These are phyloP conservation scores for Lodderomyces beijingensis DNA, from an alignment of 1,139 yeast species.

Conservation along the genomic window DNA sequence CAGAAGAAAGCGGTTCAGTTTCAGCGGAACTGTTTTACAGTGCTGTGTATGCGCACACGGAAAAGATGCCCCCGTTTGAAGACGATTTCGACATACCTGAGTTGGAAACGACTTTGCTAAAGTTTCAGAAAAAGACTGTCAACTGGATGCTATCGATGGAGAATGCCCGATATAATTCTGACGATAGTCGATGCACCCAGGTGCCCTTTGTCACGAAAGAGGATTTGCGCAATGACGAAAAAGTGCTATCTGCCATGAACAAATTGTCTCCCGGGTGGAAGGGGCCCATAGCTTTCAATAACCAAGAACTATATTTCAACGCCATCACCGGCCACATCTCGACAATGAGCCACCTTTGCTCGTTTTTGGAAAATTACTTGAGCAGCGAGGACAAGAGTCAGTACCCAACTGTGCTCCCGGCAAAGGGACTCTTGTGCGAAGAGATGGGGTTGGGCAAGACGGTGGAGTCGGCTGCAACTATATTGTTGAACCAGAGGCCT, in stretches of 20 bases:
- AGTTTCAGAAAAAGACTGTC: conserved; percentile 61
- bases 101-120: conserved; percentile 44
- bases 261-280: conserved; percentile 51
- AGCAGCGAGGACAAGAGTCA: conserved; percentile 10
- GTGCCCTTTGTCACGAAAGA: conserved; percentile 15
- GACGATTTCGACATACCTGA: conserved; percentile 38
- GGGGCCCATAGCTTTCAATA: conserved; percentile 10
- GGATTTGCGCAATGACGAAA: conserved; percentile 1
- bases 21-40: conserved; percentile 30
- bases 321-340: conserved; percentile 45
- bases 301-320: conserved; percentile 41
- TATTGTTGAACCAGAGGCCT: conserved; percentile 55
- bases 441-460: conserved; percentile 98
- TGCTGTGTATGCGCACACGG: conserved; percentile 30
- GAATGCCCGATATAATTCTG: conserved; percentile 38
- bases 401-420: conserved; percentile 29
- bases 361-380: conserved; percentile 19
- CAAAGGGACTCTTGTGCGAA: conserved; percentile 74
- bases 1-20: neutral
- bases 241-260: conserved; percentile 21
- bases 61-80: conserved; percentile 16
- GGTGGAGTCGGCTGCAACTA: conserved; percentile 69
- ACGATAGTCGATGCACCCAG: conserved; percentile 19
- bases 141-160: conserved; percentile 63
- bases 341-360: conserved; percentile 23